Base-by-base conservation (phyloP, 2,329 filamentous ascomycete species). In the Arachnopeziza araneosa region DNA sequence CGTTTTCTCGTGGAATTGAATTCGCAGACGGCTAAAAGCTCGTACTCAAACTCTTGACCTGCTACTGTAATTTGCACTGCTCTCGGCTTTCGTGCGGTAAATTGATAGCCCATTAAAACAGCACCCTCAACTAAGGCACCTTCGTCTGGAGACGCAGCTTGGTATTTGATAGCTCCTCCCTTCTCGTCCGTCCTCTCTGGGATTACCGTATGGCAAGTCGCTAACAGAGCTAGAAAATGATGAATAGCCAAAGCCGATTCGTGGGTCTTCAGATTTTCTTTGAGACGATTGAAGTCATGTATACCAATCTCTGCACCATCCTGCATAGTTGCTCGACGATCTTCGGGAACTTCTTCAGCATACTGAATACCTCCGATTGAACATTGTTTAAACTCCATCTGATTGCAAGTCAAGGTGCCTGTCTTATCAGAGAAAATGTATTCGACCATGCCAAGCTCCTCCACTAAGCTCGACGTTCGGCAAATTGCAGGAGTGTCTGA, bases 401-500 rank as follows among this genome's bases (percentile, higher is more conserved):
- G 87, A 72, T 98, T 98, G 77, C 93, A 96, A n/a, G 93, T 98
- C 70, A 98, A 79, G 3, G 93, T 98, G 51, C 93, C 93, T 1
- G 93, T 98, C 79, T 98, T 98, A 79, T 98, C 93, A 0, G 92
- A 97, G 74, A 99, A 99, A 65, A 99, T 95, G 70, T 96, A 99
- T 71, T 98, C 95, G 52, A 99, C 96, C 83, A 98, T 96, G 58
- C 95, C 95, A 52, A 99, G 78, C 72, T 99, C 96, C 76, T 99
- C 95, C 12, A 99, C 95, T 72, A 99, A 79, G 66, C 93, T 97
- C 1, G 93, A 98, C 0, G 95, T 99, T 69, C 95, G 86, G 75
- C 95, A 99, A 66, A 95, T 96, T 5, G 95, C 93, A 14, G 95
- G 92, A 0, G 93, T 99, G 70, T 99, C 93, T 0, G 88, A 96